Conservation (phyloP, 2,329 filamentous ascomycete species). For the Daldinia sp. region DNA sequence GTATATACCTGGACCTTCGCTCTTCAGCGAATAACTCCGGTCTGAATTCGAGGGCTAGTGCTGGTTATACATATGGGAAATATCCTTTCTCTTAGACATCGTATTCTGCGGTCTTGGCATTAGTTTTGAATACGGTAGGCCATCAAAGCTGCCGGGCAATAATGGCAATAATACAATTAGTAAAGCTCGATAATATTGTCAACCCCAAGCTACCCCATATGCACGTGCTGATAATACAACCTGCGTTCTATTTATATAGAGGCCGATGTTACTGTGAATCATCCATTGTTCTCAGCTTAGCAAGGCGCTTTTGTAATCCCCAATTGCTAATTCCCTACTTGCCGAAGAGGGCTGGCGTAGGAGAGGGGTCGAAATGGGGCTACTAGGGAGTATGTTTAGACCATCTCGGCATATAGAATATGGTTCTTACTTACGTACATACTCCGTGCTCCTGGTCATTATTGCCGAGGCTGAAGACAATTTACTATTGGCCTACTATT, state of each 20-base stretch:
- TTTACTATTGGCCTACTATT: conserved; percentile 3
- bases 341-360: conserved; percentile 8
- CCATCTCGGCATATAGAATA: conserved; percentile 3
- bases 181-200: not conserved
- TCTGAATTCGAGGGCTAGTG: too few relatives aligned
- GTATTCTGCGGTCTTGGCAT: too few relatives aligned
- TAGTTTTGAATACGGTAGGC: not conserved
- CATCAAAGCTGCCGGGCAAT: not conserved
- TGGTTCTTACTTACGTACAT: not conserved
- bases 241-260: not conserved
- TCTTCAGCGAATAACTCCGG: too few relatives aligned
- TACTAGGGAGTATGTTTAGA: conserved; percentile 8
- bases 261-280: not conserved
- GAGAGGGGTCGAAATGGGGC: conserved; percentile 6
- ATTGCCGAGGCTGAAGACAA: not conserved
- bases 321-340: not conserved
- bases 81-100: too few relatives aligned
- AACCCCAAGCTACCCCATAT: not conserved
- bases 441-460: not conserved
- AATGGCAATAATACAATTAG: not conserved
- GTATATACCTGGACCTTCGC: too few relatives aligned
- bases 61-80: too few relatives aligned
- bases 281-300: not conserved
- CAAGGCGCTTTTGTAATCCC: not conserved
- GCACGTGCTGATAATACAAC: not conserved